A percentile compares a stretch with the other conserved stretches of the same genome.
Evolutionary conservation across 2,329 filamentous ascomycete genomes (phyloP).

Genomic region (Fusarium goolgardi): DNA sequence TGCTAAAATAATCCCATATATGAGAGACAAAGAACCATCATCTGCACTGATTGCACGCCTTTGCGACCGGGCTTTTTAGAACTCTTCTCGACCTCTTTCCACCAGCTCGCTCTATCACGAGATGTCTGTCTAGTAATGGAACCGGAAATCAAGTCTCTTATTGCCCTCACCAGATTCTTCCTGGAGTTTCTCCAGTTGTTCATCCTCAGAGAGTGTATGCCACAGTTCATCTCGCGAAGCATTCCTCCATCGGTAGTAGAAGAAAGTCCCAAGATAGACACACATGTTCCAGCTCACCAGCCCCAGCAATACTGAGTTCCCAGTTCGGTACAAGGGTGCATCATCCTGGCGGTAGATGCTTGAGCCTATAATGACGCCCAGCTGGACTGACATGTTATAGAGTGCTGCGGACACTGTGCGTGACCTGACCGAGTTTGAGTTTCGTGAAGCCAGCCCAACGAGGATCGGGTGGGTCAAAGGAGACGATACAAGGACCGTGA

Average conservation of each 20-base stretch:
- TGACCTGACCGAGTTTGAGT: neutral
- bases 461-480: neutral
- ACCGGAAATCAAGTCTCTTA: neutral
- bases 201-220: neutral
- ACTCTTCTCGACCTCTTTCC: too few relatives aligned
- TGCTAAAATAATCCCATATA: neutral
- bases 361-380: neutral
- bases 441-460: neutral
- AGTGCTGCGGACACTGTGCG: neutral
- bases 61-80: too few relatives aligned
- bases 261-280: neutral
- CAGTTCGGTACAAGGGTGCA: neutral
- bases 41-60: neutral
- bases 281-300: neutral
- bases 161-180: neutral
- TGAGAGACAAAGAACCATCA: neutral
- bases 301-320: neutral
- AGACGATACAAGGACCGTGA: neutral
- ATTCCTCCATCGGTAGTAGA: neutral
- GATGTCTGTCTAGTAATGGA: neutral
- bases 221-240: neutral
- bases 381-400: neutral
- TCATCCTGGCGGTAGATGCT: neutral
- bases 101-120: neutral
- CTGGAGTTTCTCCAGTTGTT: neutral